These are phyloP conservation scores for Annona cherimola DNA, from an alignment of 164 flowering plant genomes.

Conservation along the genomic window DNA sequence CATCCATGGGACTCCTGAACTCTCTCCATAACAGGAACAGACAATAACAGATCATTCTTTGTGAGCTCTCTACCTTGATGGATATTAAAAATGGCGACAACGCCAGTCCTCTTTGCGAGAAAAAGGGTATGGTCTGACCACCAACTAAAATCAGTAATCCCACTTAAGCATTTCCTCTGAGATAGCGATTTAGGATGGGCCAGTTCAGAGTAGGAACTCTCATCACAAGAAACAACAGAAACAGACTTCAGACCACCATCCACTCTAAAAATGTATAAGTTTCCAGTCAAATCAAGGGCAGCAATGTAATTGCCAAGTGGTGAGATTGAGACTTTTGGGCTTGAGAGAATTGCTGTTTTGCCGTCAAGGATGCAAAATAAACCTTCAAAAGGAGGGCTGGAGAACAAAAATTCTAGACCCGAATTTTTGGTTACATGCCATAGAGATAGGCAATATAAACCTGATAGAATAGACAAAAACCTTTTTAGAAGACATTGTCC, in stretches of 20 bases:
- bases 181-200: conserved; percentile 9
- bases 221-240: conserved; percentile 23
- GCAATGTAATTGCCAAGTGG: conserved; percentile 59
- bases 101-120: conserved; percentile 55
- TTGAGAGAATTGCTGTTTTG: conserved; percentile 29
- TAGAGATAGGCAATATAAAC: conserved; percentile 53
- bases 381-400: conserved; percentile 52
- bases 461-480: conserved; percentile 33
- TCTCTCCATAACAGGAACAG: conserved; percentile 63
- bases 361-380: conserved; percentile 39
- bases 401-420: conserved; percentile 39
- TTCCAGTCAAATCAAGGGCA: conserved; percentile 59
- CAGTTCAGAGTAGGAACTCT: conserved; percentile 16
- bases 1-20: conserved; percentile 41
- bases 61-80: conserved; percentile 28
- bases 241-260: conserved; percentile 37
- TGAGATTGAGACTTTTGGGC: conserved; percentile 73
- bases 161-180: conserved; percentile 23
- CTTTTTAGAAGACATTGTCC: not conserved
- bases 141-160: conserved; percentile 78
- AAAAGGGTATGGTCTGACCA: conserved; percentile 72
- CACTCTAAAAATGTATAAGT: conserved; percentile 50
- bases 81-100: conserved; percentile 57
- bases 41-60: conserved; percentile 38
- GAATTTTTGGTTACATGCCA: conserved; percentile 47